phyloP scores from a whole-genome alignment of 2,329 filamentous ascomycete species.

The Xylaria digitata region DNA sequence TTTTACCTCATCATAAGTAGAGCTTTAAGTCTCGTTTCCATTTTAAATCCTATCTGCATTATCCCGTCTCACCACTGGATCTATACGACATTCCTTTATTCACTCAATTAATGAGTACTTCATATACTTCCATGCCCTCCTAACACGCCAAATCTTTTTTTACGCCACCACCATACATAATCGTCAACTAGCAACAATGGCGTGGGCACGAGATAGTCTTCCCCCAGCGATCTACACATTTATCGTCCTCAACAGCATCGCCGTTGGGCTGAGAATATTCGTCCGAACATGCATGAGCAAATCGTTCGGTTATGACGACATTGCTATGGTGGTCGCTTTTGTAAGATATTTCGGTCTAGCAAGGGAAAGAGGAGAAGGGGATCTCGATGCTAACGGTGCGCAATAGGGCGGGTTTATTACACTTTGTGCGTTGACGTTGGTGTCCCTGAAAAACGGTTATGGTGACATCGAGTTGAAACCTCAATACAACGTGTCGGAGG shows the following conservation, averaged over 20 bases:
- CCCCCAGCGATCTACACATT: constrained; percentile 40
- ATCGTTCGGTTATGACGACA: constrained; percentile 40
- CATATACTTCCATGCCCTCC: constrained; percentile 28
- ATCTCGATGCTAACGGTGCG: constrained; percentile 19
- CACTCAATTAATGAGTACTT: constrained; percentile 3
- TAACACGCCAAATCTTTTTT: not conserved
- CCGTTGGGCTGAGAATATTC: constrained; percentile 36
- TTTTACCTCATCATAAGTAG: constrained; percentile 20
- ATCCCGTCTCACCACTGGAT: constrained; percentile 1
- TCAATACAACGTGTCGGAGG: constrained; percentile 27
- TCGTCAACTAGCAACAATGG: constrained; percentile 28
- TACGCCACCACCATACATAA: constrained; percentile 29
- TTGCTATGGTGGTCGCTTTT: constrained; percentile 37
- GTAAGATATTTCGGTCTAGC: constrained; percentile 22
- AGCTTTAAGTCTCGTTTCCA: constrained; percentile 1
- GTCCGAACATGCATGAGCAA: constrained; percentile 40
- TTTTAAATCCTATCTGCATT: constrained; percentile 14
- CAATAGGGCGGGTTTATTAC: constrained; percentile 33
- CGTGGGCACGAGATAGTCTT: constrained; percentile 41
- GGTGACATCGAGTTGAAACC: constrained; percentile 22
- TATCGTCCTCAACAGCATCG: constrained; percentile 35
- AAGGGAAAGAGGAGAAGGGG: not conserved
- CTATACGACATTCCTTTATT: too few relatives aligned
- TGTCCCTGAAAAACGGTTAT: constrained; percentile 34
- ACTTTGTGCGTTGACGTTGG: constrained; percentile 36